These are phyloP conservation scores for Xylariaceae sp. DNA, from an alignment of 2,329 filamentous ascomycete species.

Conservation along the genomic window DNA sequence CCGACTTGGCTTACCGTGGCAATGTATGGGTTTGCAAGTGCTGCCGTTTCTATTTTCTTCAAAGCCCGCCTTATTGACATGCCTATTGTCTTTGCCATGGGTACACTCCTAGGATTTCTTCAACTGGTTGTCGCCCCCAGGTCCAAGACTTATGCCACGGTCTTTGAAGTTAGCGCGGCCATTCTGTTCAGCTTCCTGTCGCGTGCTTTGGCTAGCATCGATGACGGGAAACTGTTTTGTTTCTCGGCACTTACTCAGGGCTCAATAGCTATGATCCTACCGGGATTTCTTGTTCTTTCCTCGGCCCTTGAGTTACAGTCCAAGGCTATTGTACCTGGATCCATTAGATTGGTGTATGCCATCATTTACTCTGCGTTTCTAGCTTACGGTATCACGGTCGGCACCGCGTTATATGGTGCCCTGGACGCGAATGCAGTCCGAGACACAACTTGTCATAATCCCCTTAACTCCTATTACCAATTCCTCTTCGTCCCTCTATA, in stretches of 20 bases:
- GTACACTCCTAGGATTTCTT: conserved; percentile 69
- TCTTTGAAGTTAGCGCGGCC: conserved; percentile 51
- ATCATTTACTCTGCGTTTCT: conserved; percentile 70
- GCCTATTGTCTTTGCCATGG: conserved; percentile 72
- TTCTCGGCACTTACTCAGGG: conserved; percentile 69
- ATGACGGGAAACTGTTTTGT: conserved; percentile 59
- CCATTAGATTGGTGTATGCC: conserved; percentile 69
- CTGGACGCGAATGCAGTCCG: conserved; percentile 44
- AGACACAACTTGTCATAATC: conserved; percentile 41
- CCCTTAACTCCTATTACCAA: conserved; percentile 47
- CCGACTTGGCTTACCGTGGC: conserved; percentile 56
- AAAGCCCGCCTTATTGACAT: conserved; percentile 73
- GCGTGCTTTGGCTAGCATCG: conserved; percentile 64
- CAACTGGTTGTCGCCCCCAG: conserved; percentile 71
- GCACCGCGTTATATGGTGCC: conserved; percentile 51
- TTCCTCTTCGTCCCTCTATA: conserved; percentile 69
- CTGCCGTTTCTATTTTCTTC: conserved; percentile 76
- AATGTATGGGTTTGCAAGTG: conserved; percentile 73
- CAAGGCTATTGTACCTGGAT: conserved; percentile 65
- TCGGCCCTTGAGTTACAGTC: conserved; percentile 65
- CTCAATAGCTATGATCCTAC: conserved; percentile 68
- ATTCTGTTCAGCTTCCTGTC: conserved; percentile 66
- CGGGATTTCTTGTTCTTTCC: conserved; percentile 56
- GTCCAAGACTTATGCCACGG: conserved; percentile 66
- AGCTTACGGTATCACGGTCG: conserved; percentile 67